Evolutionary conservation across 2,329 filamentous ascomycete species (phyloP), one percentile per base, ranked within the genome.

Genomic region (Diaporthe sp.): DNA sequence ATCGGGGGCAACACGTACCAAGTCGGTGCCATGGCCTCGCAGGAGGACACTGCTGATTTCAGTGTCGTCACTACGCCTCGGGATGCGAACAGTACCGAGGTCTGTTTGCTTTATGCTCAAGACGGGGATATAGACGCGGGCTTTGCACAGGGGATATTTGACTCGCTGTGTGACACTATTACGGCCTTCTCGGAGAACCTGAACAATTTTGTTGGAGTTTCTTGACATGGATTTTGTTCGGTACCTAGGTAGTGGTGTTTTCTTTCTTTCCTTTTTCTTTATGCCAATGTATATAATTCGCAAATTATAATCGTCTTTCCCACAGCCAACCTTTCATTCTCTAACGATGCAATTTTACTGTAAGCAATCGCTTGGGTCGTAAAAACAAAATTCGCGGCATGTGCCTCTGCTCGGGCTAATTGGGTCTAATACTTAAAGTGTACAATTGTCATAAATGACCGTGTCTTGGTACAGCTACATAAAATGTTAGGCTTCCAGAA

Each of bases 21-120:
- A 1, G 37, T 63, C 20, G 60, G 60, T 12, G 37, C 60, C 13
- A 63, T 63, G 3, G 60, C 60, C 7, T 63, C 60, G 22, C 60
- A 44, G 3, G 60, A 63, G 60, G 60, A 63, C 15, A 31, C 60
- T 44, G 60, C 60, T 20, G 60, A 63, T 31, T 44, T 63, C 60
- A 63, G 60, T 28, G 60, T 63, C 39, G 60, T 63, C 39, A 63
- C 60, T 12, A 63, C 60, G 60, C 60, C 60, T 34, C 60, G 8
- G 12, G 60, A 44, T 20, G 60, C 60, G 22, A 44, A 63, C 37
- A 44, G 39, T 8, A 63, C 60, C n/a, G 60, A 63, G 15, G 15
- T 63, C 39, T 63, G 60, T 8, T 42, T 63, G 39, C n/a, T 63
- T 12, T 63, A 63, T 20, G 60, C 60, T n/a, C 13, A 8, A n/a